These are phyloP conservation scores for Holtermanniella nyarrowii DNA, from an alignment of 768 basidiomycete species.

Conservation along the genomic window DNA sequence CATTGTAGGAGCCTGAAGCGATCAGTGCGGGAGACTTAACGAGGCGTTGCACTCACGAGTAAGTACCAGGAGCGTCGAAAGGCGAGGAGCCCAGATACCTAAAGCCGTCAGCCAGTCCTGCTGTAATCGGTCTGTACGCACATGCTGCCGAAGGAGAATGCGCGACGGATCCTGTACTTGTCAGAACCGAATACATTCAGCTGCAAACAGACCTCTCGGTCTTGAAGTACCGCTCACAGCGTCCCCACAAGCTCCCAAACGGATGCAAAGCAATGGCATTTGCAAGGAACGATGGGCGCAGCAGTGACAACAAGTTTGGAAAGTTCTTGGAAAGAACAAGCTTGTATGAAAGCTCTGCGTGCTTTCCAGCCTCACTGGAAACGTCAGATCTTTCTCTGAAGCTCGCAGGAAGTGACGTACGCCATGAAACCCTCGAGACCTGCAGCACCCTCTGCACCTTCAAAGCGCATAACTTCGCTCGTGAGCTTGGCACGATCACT, in stretches of 20 bases:
- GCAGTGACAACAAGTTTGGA: slow-evolving; percentile 36
- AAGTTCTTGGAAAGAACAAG: slow-evolving; percentile 43
- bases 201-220: slow-evolving; percentile 31
- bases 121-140: slow-evolving; percentile 17
- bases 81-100: slow-evolving; percentile 42
- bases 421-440: slow-evolving; percentile 35
- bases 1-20: slow-evolving; percentile 40
- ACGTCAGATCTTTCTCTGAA: neutral
- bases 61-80: slow-evolving; percentile 44
- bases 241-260: slow-evolving; percentile 35
- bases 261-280: slow-evolving; percentile 39
- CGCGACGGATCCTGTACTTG: slow-evolving; percentile 38
- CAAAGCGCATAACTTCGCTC: slow-evolving; percentile 42
- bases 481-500: slow-evolving; percentile 41
- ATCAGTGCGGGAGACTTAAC: slow-evolving; percentile 1
- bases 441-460: slow-evolving; percentile 41
- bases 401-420: slow-evolving; percentile 12
- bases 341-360: slow-evolving; percentile 41
- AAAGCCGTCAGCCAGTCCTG: neutral
- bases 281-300: slow-evolving; percentile 38
- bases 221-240: slow-evolving; percentile 35
- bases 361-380: slow-evolving; percentile 33
- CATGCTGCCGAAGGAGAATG: slow-evolving; percentile 44
- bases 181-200: neutral
- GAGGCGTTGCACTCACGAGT: slow-evolving; percentile 21